phyloP scores from a whole-genome alignment of 179 eudicot genomes.

The Actinidia arguta region DNA sequence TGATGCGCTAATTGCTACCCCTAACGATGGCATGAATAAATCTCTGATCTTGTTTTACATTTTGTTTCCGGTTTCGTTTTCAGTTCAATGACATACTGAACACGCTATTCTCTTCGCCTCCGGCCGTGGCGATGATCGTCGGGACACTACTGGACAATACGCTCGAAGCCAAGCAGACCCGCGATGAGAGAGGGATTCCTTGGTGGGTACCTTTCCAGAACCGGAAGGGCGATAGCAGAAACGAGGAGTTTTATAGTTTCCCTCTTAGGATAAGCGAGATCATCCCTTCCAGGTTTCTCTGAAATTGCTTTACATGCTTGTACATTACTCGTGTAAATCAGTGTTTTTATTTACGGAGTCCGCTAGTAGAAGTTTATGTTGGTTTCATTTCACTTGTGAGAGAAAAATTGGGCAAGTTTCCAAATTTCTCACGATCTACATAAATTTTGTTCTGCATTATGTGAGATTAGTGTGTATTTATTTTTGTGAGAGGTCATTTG shows the following conservation, averaged over 20 bases:
- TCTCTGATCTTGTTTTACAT: background rate
- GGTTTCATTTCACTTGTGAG: background rate
- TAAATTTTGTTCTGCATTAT: too few species aligned
- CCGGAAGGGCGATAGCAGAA: conserved; percentile 78
- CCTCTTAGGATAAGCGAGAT: conserved; percentile 77
- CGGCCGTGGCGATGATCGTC: conserved; percentile 79
- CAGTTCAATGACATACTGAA: conserved; percentile 93
- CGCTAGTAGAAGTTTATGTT: background rate
- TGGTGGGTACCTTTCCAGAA: conserved; percentile 89
- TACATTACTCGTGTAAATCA: background rate
- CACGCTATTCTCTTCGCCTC: conserved; percentile 86
- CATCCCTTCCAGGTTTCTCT: conserved; percentile 76
- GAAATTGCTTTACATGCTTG: background rate
- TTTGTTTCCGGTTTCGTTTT: background rate
- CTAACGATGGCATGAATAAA: background rate
- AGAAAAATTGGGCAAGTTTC: too few species aligned
- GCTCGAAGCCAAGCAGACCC: conserved; percentile 52
- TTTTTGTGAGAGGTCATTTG: background rate
- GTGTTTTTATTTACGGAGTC: background rate
- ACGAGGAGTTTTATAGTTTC: conserved; percentile 86
- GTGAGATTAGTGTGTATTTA: too few species aligned
- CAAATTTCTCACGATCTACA: too few species aligned
- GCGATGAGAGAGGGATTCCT: conserved; percentile 77
- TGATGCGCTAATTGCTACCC: too few species aligned
- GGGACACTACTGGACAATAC: conserved; percentile 78